Evolutionary conservation across 2,329 filamentous ascomycete species (phyloP).

Genomic region (Alternaria triticina): DNA sequence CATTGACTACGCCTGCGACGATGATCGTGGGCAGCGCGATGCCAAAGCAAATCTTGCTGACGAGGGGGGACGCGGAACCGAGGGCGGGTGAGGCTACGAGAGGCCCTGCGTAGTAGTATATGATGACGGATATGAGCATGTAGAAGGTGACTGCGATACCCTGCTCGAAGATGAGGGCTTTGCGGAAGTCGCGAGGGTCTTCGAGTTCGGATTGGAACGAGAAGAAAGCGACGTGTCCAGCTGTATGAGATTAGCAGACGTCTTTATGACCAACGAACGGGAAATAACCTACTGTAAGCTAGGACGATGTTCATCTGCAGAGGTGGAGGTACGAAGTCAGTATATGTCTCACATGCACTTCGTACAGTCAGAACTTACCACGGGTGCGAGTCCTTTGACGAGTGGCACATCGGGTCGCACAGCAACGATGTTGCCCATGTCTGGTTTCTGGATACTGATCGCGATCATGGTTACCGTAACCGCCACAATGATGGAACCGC

Average conservation of each 20-base stretch:
- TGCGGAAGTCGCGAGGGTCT: constrained; percentile 65
- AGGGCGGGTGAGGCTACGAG: constrained; percentile 70
- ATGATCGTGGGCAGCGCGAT: constrained; percentile 74
- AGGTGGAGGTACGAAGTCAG: no score
- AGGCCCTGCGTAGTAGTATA: constrained; percentile 70
- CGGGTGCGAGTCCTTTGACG: constrained; percentile 35
- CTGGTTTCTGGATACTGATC: constrained; percentile 61
- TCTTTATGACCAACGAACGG: not conserved
- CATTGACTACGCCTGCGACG: constrained; percentile 74
- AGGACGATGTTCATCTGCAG: constrained; percentile 68
- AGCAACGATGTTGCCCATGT: constrained; percentile 36
- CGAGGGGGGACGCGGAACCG: constrained; percentile 62
- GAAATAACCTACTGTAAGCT: constrained; percentile 62
- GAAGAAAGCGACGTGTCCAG: constrained; percentile 72
- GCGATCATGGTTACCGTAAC: constrained; percentile 72
- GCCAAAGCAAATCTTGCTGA: constrained; percentile 71
- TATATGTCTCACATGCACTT: no score
- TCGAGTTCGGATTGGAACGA: constrained; percentile 69
- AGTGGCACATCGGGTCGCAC: constrained; percentile 29
- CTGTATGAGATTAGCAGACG: constrained; percentile 19
- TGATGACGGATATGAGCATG: constrained; percentile 68
- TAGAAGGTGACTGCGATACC: constrained; percentile 67
- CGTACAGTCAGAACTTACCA: not conserved
- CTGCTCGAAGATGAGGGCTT: constrained; percentile 68
- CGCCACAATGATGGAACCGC: constrained; percentile 67